Percentiles rank a stretch among this genome's conserved stretches.
These are phyloP conservation scores for Orbilia oligospora DNA, from an alignment of 2,329 filamentous ascomycete genomes.

Conservation along the genomic window DNA sequence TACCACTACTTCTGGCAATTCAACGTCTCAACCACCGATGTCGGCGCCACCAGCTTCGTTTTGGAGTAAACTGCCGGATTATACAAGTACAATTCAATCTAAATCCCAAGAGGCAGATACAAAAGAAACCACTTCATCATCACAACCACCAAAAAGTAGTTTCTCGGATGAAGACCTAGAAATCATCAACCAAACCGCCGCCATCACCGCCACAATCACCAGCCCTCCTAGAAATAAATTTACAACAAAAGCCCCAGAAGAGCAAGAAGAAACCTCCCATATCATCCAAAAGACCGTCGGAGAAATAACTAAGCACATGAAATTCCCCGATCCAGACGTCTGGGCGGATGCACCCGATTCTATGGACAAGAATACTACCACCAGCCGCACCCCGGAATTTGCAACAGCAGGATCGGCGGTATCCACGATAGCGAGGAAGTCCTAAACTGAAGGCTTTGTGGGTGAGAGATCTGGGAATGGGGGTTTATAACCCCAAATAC, in stretches of 20 bases:
- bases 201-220: not conserved
- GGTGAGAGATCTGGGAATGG: too few relatives aligned
- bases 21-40: not conserved
- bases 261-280: not conserved
- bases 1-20: too few relatives aligned
- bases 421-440: not conserved
- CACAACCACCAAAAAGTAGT: not conserved
- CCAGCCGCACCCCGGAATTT: not conserved
- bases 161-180: slow-evolving; percentile 3
- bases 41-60: slow-evolving; percentile 11
- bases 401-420: not conserved
- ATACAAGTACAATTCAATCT: not conserved
- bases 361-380: not conserved
- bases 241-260: not conserved
- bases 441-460: too few relatives aligned
- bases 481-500: too few relatives aligned
- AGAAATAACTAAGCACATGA: slow-evolving; percentile 12
- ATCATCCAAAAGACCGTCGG: slow-evolving; percentile 25
- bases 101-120: not conserved
- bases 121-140: too few relatives aligned
- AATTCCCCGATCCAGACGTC: slow-evolving; percentile 11
- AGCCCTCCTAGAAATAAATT: not conserved
- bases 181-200: not conserved
- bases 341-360: slow-evolving; percentile 4
- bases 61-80: slow-evolving; percentile 32